phyloP scores from a whole-genome alignment of 257 asterid species.

The Fraxinus pennsylvanica region DNA sequence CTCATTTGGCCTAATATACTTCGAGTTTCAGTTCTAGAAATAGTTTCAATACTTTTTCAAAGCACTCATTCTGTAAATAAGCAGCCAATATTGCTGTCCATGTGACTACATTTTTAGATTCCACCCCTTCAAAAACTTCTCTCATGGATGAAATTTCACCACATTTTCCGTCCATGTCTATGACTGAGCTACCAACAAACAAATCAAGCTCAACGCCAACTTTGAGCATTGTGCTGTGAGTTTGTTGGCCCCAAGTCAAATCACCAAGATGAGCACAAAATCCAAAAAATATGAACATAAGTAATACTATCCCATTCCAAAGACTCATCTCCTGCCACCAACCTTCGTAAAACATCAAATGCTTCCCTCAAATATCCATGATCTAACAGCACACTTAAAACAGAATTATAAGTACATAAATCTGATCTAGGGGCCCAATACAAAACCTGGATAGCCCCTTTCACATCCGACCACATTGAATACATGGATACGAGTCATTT shows the following conservation, averaged over 20 bases:
- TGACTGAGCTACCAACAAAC: constrained; percentile 54
- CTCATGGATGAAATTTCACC: constrained; percentile 51
- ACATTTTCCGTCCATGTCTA: constrained; percentile 87
- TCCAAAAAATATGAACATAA: constrained; percentile 53
- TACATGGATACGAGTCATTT: constrained; percentile 66
- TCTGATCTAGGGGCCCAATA: constrained; percentile 52
- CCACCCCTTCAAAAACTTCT: constrained; percentile 42
- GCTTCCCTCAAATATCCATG: constrained; percentile 48
- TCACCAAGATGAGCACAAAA: constrained; percentile 59
- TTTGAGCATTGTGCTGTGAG: constrained; percentile 54
- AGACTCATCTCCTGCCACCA: constrained; percentile 45
- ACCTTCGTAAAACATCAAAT: constrained; percentile 42
- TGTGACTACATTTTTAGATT: constrained; percentile 54
- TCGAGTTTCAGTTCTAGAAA: constrained; percentile 57
- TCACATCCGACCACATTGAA: constrained; percentile 42
- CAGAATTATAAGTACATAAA: constrained; percentile 58
- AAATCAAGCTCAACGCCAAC: constrained; percentile 47
- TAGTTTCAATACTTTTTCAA: constrained; percentile 69
- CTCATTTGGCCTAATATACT: constrained; percentile 65
- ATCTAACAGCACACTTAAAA: constrained; percentile 58
- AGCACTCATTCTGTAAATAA: constrained; percentile 67
- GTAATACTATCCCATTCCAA: constrained; percentile 63
- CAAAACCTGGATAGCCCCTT: constrained; percentile 53
- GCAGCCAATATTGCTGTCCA: constrained; percentile 79
- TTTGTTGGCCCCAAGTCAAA: constrained; percentile 61